These are phyloP conservation scores for Bjerkandera adusta DNA, from an alignment of 1,284 basidiomycete genomes.

Conservation along the genomic window DNA sequence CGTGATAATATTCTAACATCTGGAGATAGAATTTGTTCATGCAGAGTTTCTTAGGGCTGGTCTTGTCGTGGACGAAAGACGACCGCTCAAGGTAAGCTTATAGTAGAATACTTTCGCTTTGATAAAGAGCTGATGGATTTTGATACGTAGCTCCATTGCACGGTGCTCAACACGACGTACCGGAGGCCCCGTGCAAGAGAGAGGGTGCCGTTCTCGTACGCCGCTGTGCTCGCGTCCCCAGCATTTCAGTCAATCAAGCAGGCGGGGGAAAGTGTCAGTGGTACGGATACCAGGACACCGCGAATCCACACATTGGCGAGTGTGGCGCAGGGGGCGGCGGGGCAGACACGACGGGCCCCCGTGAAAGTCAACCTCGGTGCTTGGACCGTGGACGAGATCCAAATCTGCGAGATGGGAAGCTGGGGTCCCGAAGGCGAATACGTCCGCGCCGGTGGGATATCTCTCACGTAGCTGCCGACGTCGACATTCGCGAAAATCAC, in stretches of 20 bases:
- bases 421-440: slow-evolving; percentile 54
- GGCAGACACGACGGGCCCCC: slow-evolving; percentile 16
- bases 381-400: slow-evolving; percentile 48
- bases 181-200: slow-evolving; percentile 36
- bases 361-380: slow-evolving; percentile 41
- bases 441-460: slow-evolving; percentile 31
- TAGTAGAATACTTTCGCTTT: neutral
- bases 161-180: slow-evolving; percentile 59
- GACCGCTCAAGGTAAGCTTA: slow-evolving; percentile 57
- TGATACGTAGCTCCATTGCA: slow-evolving; percentile 59
- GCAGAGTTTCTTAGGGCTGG: slow-evolving; percentile 47
- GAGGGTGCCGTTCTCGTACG: slow-evolving; percentile 46
- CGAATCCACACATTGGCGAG: neutral
- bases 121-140: neutral
- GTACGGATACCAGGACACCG: neutral
- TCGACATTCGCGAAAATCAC: neutral
- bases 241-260: slow-evolving; percentile 24
- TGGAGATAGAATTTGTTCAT: slow-evolving; percentile 41
- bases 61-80: slow-evolving; percentile 37
- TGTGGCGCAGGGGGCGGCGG: neutral
- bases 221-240: slow-evolving; percentile 36
- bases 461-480: slow-evolving; percentile 9
- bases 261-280: neutral
- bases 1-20: neutral
- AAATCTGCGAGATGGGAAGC: slow-evolving; percentile 64